These are phyloP conservation scores for Daldinia loculata DNA, from an alignment of 495 filamentous ascomycete genomes.

Conservation along the genomic window DNA sequence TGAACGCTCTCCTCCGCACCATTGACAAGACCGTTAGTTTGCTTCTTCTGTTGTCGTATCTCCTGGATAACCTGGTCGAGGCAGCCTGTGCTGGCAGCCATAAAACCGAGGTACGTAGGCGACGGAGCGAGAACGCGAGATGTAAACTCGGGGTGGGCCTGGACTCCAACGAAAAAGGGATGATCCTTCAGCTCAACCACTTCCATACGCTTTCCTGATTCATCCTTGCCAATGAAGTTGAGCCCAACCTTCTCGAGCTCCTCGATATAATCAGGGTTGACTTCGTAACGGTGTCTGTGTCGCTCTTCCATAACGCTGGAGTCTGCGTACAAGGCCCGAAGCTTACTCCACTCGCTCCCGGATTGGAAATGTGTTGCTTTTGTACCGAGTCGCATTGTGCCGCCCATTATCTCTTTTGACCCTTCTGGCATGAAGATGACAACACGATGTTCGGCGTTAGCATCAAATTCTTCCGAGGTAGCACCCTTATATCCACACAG, in stretches of 20 bases:
- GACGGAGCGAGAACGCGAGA: conserved; percentile 76
- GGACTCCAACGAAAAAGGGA: conserved; percentile 87
- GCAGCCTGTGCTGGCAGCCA: conserved; percentile 76
- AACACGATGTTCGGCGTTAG: conserved; percentile 63
- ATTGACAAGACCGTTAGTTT: conserved; percentile 14
- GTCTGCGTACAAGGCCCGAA: conserved; percentile 78
- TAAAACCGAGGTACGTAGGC: conserved; percentile 84
- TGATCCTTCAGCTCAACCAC: conserved; percentile 89
- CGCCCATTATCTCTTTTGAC: conserved; percentile 72
- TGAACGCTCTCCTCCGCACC: conserved; percentile 14
- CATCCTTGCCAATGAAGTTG: conserved; percentile 80
- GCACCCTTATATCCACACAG: conserved; percentile 69
- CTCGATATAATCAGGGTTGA: conserved; percentile 73
- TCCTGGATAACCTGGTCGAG: conserved; percentile 56
- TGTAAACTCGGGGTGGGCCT: conserved; percentile 89
- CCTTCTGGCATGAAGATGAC: conserved; percentile 93
- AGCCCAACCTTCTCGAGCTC: conserved; percentile 66
- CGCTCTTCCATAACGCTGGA: conserved; percentile 65
- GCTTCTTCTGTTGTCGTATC: conserved; percentile 21
- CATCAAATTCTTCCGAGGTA: conserved; percentile 71
- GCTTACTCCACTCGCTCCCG: conserved; percentile 79
- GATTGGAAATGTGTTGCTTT: conserved; percentile 78
- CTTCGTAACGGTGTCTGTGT: conserved; percentile 79
- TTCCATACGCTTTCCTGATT: conserved; percentile 87
- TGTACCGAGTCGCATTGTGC: conserved; percentile 90